These are phyloP conservation scores for Neolentinus lepideus DNA, from an alignment of 1,284 basidiomycete genomes.

Conservation along the genomic window DNA sequence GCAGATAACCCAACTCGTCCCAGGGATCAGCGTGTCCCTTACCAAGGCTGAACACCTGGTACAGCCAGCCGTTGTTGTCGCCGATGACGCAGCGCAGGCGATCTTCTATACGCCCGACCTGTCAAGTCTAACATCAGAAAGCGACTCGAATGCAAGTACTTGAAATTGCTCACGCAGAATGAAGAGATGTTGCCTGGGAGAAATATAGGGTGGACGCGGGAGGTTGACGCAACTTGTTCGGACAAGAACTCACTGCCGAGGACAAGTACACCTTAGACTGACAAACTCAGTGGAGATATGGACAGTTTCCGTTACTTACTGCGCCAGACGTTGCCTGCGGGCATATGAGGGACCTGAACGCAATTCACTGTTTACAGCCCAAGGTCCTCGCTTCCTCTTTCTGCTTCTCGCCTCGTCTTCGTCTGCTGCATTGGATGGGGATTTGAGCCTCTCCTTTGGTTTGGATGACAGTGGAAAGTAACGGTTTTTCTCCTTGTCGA, in stretches of 20 bases:
- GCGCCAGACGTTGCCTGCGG: not conserved
- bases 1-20: not conserved
- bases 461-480: conserved; percentile 22
- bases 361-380: not conserved
- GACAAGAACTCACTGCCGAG: not conserved
- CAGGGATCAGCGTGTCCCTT: not conserved
- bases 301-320: not conserved
- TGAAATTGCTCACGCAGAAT: conserved; percentile 1
- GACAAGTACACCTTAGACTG: not conserved
- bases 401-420: not conserved
- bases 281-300: not conserved
- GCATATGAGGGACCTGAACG: not conserved
- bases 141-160: too few relatives aligned
- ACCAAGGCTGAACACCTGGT: conserved; percentile 11
- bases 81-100: conserved; percentile 11
- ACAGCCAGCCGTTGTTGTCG: conserved; percentile 19
- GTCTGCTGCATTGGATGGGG: not conserved
- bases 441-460: conserved; percentile 6
- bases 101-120: conserved; percentile 1
- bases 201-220: not conserved
- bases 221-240: not conserved
- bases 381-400: not conserved
- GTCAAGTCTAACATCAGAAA: too few relatives aligned
- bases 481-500: conserved; percentile 21
- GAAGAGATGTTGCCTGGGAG: not conserved